Percentiles rank a stretch among this genome's conserved stretches.
Conservation (phyloP, 2,329 filamentous ascomycete species). For the Pseudogymnoascus sp. region DNA sequence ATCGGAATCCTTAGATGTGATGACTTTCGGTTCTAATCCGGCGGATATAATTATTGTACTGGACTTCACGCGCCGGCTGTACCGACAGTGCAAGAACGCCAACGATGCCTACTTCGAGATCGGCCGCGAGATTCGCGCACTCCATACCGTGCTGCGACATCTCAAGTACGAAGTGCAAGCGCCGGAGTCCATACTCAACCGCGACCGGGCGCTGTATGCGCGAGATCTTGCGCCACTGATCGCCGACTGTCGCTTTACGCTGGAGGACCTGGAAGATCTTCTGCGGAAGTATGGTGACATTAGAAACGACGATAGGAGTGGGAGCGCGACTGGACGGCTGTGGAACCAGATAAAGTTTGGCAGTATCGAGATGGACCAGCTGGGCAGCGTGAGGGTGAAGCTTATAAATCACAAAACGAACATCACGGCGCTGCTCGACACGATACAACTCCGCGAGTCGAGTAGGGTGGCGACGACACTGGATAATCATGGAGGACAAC, state of each 20-base stretch:
- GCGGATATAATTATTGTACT: constrained; percentile 46
- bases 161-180: constrained; percentile 50
- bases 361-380: constrained; percentile 26
- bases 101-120: constrained; percentile 39
- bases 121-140: constrained; percentile 40
- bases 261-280: constrained; percentile 46
- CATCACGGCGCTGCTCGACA: constrained; percentile 49
- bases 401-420: constrained; percentile 44
- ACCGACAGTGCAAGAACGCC: constrained; percentile 43
- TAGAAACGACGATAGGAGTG: constrained; percentile 13
- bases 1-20: constrained; percentile 12
- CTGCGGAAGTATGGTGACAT: constrained; percentile 37
- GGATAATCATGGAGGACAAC: constrained; percentile 26
- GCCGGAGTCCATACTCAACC: constrained; percentile 46
- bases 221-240: constrained; percentile 44
- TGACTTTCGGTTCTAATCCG: constrained; percentile 26
- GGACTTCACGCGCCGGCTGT: constrained; percentile 46
- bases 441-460: constrained; percentile 44
- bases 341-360: constrained; percentile 24
- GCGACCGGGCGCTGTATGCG: constrained; percentile 35
- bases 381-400: constrained; percentile 29
- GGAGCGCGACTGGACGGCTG: constrained; percentile 14
- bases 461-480: constrained; percentile 30
- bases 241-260: constrained; percentile 45
- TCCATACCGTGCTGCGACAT: constrained; percentile 49